Evolutionary conservation across 192 early-diverging fungal species (phyloP).

Genomic region (Coemansia sp.): DNA sequence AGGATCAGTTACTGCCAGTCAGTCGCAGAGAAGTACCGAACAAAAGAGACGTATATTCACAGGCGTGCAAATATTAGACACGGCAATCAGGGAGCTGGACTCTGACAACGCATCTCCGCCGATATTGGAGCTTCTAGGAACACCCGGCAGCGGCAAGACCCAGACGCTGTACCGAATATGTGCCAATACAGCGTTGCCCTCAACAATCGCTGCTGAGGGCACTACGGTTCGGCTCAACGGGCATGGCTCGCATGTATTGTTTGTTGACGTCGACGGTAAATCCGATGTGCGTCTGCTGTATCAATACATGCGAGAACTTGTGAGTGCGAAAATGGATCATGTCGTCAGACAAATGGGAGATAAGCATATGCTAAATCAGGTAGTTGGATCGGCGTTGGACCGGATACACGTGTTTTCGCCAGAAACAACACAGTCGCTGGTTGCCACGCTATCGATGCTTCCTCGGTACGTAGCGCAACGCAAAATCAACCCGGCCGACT

Average conservation of each 20-base stretch:
- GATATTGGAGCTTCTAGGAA: conserved; percentile 37
- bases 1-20: neutral
- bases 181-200: conserved; percentile 15
- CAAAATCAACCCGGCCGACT: neutral
- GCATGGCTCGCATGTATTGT: conserved; percentile 16
- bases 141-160: conserved; percentile 46
- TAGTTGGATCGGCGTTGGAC: conserved; percentile 9
- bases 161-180: conserved; percentile 39
- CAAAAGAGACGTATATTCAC: conserved; percentile 2
- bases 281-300: conserved; percentile 16
- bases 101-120: neutral
- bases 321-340: neutral
- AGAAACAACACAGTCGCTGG: conserved; percentile 13
- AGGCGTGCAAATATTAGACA: conserved; percentile 21
- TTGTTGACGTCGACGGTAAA: conserved; percentile 36
- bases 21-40: neutral
- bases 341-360: neutral
- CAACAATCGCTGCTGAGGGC: neutral
- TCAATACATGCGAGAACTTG: conserved; percentile 1
- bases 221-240: neutral
- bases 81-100: conserved; percentile 2
- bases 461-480: conserved; percentile 13
- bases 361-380: neutral
- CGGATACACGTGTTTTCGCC: conserved; percentile 41
- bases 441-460: conserved; percentile 43